Conservation (phyloP, 2,329 filamentous ascomycete genomes). For the Pseudofabraea citricarpa region DNA sequence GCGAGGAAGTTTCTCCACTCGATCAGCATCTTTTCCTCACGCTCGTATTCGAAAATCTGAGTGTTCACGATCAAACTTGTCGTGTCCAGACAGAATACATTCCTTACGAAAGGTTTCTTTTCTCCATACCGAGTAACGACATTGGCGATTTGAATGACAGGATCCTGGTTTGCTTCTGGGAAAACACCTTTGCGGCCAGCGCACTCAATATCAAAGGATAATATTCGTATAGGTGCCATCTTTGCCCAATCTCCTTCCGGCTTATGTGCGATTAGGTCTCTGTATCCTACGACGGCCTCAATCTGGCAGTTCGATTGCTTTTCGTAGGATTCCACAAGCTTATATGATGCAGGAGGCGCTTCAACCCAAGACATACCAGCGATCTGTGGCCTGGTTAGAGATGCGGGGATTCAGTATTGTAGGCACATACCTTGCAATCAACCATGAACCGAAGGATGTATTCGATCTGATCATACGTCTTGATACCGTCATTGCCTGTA, state of each 20-base stretch:
- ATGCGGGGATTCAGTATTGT: neutral
- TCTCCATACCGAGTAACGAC: conserved; percentile 94
- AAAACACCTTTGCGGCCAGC: conserved; percentile 97
- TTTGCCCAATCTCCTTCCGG: conserved; percentile 95
- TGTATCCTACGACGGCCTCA: conserved; percentile 80
- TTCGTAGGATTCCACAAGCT: conserved; percentile 58
- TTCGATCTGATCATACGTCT: conserved; percentile 94
- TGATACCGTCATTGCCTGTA: conserved; percentile 61
- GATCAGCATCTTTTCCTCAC: conserved; percentile 85
- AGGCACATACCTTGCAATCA: conserved; percentile 67
- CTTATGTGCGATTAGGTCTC: conserved; percentile 79
- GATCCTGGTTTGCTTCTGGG: conserved; percentile 84
- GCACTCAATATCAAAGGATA: conserved; percentile 99
- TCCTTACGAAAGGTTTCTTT: conserved; percentile 89
- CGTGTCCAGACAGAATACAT: conserved; percentile 91
- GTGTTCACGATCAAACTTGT: conserved; percentile 95
- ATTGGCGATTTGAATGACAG: conserved; percentile 97
- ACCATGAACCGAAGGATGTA: conserved; percentile 98
- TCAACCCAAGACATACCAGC: conserved; percentile 98
- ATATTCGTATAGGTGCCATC: conserved; percentile 86
- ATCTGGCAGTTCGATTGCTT: conserved; percentile 94
- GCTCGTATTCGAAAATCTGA: conserved; percentile 77
- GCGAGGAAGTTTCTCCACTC: conserved; percentile 88
- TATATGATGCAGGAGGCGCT: conserved; percentile 69
- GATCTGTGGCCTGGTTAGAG: conserved; percentile 53